Conservation (phyloP, 306 rosid genomes). For the Rubus idaeus region DNA sequence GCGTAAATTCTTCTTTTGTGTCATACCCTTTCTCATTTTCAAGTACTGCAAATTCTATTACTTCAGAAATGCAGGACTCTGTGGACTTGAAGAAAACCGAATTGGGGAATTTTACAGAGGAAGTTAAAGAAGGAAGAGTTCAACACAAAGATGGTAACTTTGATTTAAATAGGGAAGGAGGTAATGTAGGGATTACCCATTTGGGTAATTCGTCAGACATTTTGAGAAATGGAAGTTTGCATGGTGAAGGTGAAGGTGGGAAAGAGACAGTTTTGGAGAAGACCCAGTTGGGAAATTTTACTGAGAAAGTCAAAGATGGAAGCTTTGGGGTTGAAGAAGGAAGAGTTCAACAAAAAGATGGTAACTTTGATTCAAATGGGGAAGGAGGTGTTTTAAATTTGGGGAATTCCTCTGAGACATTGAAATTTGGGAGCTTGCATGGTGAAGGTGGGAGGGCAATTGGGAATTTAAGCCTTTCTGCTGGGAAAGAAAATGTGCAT, state of each 20-base stretch:
- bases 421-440: constrained; percentile 28
- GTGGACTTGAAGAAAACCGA: constrained; percentile 15
- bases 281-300: constrained; percentile 23
- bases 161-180: background rate
- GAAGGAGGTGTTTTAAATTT: too few relatives aligned
- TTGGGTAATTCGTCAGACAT: constrained; percentile 11
- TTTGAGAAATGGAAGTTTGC: background rate
- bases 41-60: constrained; percentile 6
- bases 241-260: background rate
- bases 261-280: background rate
- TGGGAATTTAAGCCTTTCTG: constrained; percentile 28
- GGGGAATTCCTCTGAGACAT: constrained; percentile 16
- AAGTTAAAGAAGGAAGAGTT: constrained; percentile 21
- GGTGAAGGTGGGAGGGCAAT: constrained; percentile 22
- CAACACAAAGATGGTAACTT: constrained; percentile 12
- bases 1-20: constrained; percentile 31
- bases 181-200: background rate
- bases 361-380: background rate
- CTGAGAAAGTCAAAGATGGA: constrained; percentile 26
- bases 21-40: constrained; percentile 15
- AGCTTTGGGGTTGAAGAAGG: constrained; percentile 32
- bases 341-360: constrained; percentile 16
- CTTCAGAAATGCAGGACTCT: constrained; percentile 22
- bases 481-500: constrained; percentile 9
- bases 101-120: constrained; percentile 23